Evolutionary conservation across 192 early-diverging fungal species (phyloP).

Genomic region (Glomus cerebriforme): DNA sequence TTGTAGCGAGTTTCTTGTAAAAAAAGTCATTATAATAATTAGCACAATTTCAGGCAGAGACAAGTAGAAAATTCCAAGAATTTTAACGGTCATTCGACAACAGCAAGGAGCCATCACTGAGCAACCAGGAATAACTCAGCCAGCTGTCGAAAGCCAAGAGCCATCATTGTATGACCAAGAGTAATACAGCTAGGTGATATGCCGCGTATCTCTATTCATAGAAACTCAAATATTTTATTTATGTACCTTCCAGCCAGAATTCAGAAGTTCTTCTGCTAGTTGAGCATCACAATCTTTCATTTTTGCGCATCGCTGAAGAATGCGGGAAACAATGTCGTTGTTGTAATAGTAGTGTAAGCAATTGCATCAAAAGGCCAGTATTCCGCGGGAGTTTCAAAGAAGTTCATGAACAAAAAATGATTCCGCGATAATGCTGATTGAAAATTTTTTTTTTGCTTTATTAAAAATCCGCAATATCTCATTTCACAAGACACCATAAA

Average conservation of each 20-base stretch:
- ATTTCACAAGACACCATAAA: too few relatives aligned
- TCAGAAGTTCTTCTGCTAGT: too few relatives aligned
- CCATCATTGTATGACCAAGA: constrained; percentile 12
- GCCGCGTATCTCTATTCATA: constrained; percentile 1
- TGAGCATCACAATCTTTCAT: too few relatives aligned
- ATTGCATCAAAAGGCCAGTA: too few relatives aligned
- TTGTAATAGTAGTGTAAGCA: too few relatives aligned
- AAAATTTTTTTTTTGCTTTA: too few relatives aligned
- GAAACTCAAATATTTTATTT: constrained; percentile 15
- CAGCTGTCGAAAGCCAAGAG: constrained; percentile 12
- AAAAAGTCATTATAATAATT: background rate
- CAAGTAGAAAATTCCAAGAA: background rate
- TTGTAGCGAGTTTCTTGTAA: constrained; percentile 20
- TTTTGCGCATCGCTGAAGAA: too few relatives aligned
- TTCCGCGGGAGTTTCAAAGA: too few relatives aligned
- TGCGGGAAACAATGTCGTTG: too few relatives aligned
- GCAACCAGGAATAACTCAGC: constrained; percentile 10
- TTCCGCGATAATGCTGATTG: too few relatives aligned
- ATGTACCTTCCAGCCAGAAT: constrained; percentile 16
- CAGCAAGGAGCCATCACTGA: background rate
- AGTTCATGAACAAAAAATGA: too few relatives aligned
- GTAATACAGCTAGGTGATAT: constrained; percentile 4
- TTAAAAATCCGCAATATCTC: too few relatives aligned
- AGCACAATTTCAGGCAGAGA: background rate
- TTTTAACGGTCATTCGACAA: constrained; percentile 7